Percentiles rank a stretch among this genome's conserved stretches.
phyloP scores from a whole-genome alignment of 2,329 filamentous ascomycete genomes.

The Cyphellophora europaea region DNA sequence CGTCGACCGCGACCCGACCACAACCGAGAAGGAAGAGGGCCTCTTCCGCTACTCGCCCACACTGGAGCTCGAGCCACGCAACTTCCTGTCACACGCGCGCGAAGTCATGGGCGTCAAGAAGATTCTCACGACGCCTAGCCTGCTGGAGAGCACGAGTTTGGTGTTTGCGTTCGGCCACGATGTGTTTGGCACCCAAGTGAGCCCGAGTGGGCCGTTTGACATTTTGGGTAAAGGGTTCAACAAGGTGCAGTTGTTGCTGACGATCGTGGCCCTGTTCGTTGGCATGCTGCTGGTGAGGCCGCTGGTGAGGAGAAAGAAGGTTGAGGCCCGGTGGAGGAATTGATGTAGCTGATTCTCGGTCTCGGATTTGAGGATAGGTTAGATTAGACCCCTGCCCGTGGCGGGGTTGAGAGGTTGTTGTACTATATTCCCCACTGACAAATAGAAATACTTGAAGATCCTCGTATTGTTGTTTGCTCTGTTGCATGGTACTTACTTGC shows the following conservation, averaged over 20 bases:
- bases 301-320: conserved; percentile 54
- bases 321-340: conserved; percentile 18
- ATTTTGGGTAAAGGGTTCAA: conserved; percentile 89
- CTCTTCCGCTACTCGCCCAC: conserved; percentile 65
- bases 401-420: too few relatives aligned
- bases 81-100: conserved; percentile 69
- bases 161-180: conserved; percentile 80
- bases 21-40: conserved; percentile 74
- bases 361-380: too few relatives aligned
- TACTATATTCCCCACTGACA: too few relatives aligned
- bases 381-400: too few relatives aligned
- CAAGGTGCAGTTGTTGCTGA: conserved; percentile 73
- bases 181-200: conserved; percentile 74
- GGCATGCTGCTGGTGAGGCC: conserved; percentile 74
- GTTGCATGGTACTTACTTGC: too few relatives aligned
- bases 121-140: conserved; percentile 65
- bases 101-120: conserved; percentile 67
- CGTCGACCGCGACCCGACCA: conserved; percentile 70
- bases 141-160: conserved; percentile 85
- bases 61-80: conserved; percentile 75
- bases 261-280: conserved; percentile 67
- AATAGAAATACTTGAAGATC: too few relatives aligned
- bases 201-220: conserved; percentile 87
- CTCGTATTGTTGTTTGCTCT: too few relatives aligned
- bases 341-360: too few relatives aligned